Evolutionary conservation across 2,329 filamentous ascomycete genomes (phyloP).

Genomic region (Aspergillus piperis): DNA sequence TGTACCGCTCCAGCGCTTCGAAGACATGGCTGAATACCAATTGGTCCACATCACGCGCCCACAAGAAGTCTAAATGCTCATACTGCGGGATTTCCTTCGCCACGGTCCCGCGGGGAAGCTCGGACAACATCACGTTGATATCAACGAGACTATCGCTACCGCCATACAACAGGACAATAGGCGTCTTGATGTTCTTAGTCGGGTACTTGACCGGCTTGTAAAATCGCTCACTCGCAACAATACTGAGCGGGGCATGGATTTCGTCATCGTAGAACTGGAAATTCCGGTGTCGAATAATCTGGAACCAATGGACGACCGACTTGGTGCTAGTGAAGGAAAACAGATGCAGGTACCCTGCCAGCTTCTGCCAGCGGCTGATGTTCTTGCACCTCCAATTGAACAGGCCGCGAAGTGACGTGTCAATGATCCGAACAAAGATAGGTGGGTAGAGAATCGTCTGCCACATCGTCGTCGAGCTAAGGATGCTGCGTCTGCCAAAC

Average conservation of each 20-base stretch:
- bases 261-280: constrained; percentile 99
- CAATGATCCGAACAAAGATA: constrained; percentile 85
- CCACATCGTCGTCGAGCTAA: constrained; percentile 95
- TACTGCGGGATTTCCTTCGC: constrained; percentile 88
- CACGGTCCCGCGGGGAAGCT: constrained; percentile 80
- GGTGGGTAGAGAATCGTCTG: constrained; percentile 93
- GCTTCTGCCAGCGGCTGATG: constrained; percentile 82
- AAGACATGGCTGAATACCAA: constrained; percentile 92
- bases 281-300: constrained; percentile 92
- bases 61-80: constrained; percentile 95
- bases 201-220: constrained; percentile 97
- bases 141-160: constrained; percentile 92
- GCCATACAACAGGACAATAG: constrained; percentile 89
- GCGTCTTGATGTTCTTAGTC: constrained; percentile 94
- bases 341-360: constrained; percentile 91
- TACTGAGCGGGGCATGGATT: constrained; percentile 71
- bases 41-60: constrained; percentile 80
- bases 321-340: constrained; percentile 98
- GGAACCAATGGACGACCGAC: constrained; percentile 98
- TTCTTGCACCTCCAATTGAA: constrained; percentile 89
- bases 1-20: constrained; percentile 74
- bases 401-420: constrained; percentile 75
- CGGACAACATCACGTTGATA: constrained; percentile 86
- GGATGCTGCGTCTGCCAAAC: constrained; percentile 86
- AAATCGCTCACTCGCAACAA: constrained; percentile 74